Evolutionary conservation across 2,329 filamentous ascomycete genomes (phyloP), one percentile per base, ranked within the genome.

Genomic region (Pseudogymnoascus sp.): DNA sequence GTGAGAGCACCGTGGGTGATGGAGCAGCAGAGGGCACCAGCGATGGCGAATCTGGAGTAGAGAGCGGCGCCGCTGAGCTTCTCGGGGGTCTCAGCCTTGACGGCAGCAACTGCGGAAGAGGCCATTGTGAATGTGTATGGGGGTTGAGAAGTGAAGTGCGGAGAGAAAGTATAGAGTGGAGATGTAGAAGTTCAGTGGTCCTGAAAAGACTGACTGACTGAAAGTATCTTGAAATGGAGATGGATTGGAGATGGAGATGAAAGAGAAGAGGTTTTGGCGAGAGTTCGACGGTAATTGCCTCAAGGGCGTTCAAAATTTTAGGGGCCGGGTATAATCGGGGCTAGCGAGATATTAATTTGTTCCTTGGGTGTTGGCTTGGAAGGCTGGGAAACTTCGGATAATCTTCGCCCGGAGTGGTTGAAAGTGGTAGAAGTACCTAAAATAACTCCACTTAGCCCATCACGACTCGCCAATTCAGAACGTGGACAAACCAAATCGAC

Each of bases 1-100:
- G 95, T 99, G 74, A 97, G 88, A 75, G 85, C 89, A 79, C 93
- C 95, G 86, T 99, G 95, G 76, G 95, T 99, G 81, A 97, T 82
- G 73, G 93, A 95, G 81, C 95, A 99, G 88, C 95, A 97, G 84
- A 97, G 82, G 73, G 95, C 95, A 81, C 95, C 95, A 74, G 95
- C 93, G 74, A 99, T 89, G 80, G 95, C 93, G 83, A 97, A 97
- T 80, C 91, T 87, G 73, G 91, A 90, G 88, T 97, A 97, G 73
- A 99, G 90, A 65, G 77, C 81, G 70, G 92, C 59, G 67, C 87
- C 86, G 70, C 77, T 81, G 69, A 86, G 82, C 77, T 85, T 81
- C 69, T 74, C 71, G 59, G 73, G 72, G 37, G 71, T 70, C 53
- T 68, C 69, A 46, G 71, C 70, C 62, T 60, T 60, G 56, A 60